Evolutionary conservation across 192 early-diverging fungal genomes (phyloP).

Genomic region (Entophlyctis luteolus): DNA sequence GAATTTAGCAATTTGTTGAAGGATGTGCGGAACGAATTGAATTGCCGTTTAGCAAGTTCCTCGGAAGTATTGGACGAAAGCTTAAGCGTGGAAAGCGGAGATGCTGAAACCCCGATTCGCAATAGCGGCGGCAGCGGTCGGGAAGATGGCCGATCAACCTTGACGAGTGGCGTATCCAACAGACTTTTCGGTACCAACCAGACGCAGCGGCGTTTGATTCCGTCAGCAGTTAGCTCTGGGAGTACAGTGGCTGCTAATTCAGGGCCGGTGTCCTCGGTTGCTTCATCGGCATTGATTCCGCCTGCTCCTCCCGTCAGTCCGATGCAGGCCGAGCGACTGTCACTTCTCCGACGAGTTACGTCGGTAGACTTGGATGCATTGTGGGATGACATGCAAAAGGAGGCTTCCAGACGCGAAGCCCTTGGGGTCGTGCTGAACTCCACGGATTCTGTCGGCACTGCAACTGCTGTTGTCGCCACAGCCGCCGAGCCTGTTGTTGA

Average conservation of each 20-base stretch:
- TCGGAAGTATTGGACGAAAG: neutral
- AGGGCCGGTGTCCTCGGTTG: neutral
- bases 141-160: neutral
- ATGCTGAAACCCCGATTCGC: neutral
- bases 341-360: constrained; percentile 11
- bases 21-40: neutral
- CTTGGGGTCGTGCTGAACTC: neutral
- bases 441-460: neutral
- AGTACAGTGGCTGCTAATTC: neutral
- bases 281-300: neutral
- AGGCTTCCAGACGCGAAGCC: constrained; percentile 11
- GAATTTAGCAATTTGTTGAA: constrained; percentile 5
- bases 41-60: neutral
- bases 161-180: neutral
- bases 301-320: neutral
- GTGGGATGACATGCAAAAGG: constrained; percentile 22
- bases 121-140: neutral
- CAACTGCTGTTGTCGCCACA: neutral
- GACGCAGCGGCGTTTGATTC: neutral
- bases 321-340: constrained; percentile 1
- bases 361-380: constrained; percentile 9
- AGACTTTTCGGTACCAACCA: neutral
- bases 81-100: neutral
- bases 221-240: neutral
- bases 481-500: neutral